A percentile compares a stretch with the other conserved stretches of the same genome.
phyloP scores from a whole-genome alignment of 306 rosid genomes.

The Medicago truncatula region DNA sequence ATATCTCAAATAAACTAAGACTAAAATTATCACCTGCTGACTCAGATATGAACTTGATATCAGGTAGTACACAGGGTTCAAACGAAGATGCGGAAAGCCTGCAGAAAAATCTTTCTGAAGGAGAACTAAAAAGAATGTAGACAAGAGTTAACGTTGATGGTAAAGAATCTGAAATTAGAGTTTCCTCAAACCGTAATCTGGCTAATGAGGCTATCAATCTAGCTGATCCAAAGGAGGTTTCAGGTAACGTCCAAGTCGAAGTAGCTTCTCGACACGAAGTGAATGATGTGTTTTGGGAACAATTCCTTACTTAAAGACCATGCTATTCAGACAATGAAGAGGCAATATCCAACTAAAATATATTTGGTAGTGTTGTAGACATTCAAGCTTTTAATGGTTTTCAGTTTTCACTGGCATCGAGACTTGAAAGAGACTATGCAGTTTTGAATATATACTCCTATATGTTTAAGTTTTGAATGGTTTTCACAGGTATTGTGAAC shows the following conservation, averaged over 20 bases:
- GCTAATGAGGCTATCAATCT: slow-evolving; percentile 49
- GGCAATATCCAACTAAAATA: no score
- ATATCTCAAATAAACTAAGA: slow-evolving; percentile 80
- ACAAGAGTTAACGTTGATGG: slow-evolving; percentile 47
- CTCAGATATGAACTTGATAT: slow-evolving; percentile 80
- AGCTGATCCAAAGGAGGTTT: slow-evolving; percentile 54
- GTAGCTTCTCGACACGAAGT: slow-evolving; percentile 63
- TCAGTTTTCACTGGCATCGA: neutral
- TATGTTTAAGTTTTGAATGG: slow-evolving; percentile 5
- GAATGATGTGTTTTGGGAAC: no score
- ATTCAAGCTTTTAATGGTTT: slow-evolving; percentile 9
- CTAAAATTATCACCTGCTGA: slow-evolving; percentile 82
- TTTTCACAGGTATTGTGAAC: slow-evolving; percentile 7
- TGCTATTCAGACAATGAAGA: slow-evolving; percentile 95
- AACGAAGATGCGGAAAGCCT: slow-evolving; percentile 73
- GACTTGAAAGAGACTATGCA: neutral
- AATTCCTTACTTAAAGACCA: slow-evolving; percentile 95
- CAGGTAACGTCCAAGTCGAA: slow-evolving; percentile 54
- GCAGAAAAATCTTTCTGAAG: slow-evolving; percentile 63
- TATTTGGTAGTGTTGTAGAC: slow-evolving; percentile 34
- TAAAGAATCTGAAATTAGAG: slow-evolving; percentile 63
- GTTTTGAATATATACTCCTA: neutral
- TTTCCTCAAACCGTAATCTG: slow-evolving; percentile 44
- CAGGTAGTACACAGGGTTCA: slow-evolving; percentile 91
- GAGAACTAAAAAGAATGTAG: slow-evolving; percentile 59